A percentile compares a stretch with the other conserved stretches of the same genome.
Evolutionary conservation across 2,329 filamentous ascomycete genomes (phyloP).

Genomic region (Neoscytalidium dimidiatum): DNA sequence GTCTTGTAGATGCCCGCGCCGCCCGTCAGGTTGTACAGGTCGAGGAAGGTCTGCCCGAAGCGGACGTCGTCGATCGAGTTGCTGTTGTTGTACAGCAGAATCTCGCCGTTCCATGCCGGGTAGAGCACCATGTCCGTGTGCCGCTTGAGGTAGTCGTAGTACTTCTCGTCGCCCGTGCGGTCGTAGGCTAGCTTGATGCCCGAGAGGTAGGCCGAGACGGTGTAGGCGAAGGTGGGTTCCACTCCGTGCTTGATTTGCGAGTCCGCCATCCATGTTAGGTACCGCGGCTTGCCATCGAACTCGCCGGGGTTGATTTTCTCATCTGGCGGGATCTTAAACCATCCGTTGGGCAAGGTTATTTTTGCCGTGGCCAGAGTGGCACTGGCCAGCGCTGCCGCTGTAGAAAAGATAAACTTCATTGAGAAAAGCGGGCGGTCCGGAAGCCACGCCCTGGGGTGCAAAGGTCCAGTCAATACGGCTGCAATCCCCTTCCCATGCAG

Average conservation of each 20-base stretch:
- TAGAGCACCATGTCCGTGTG: constrained; percentile 52
- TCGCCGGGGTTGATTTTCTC: constrained; percentile 21
- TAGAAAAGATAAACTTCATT: constrained; percentile 22
- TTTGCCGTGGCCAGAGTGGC: constrained; percentile 21
- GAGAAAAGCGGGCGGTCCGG: no score
- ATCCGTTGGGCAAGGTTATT: constrained; percentile 23
- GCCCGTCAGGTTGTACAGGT: constrained; percentile 47
- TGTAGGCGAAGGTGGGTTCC: constrained; percentile 45
- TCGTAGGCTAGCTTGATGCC: constrained; percentile 52
- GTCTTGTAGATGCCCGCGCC: constrained; percentile 49
- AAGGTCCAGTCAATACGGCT: no score
- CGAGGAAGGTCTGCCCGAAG: constrained; percentile 55
- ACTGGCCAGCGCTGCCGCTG: constrained; percentile 19
- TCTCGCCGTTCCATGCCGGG: constrained; percentile 45
- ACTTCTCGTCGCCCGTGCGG: constrained; percentile 49
- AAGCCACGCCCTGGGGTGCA: no score
- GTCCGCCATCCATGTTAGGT: constrained; percentile 47
- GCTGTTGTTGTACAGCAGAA: constrained; percentile 7
- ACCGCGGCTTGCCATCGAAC: constrained; percentile 22
- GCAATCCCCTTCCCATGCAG: background rate
- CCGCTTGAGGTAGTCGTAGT: constrained; percentile 48
- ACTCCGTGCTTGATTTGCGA: constrained; percentile 49
- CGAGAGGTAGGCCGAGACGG: constrained; percentile 49
- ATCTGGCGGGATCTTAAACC: constrained; percentile 23
- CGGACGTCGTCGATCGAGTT: constrained; percentile 54